These are phyloP conservation scores for Fusarium pininemorale DNA, from an alignment of 2,329 filamentous ascomycete genomes.

Conservation along the genomic window DNA sequence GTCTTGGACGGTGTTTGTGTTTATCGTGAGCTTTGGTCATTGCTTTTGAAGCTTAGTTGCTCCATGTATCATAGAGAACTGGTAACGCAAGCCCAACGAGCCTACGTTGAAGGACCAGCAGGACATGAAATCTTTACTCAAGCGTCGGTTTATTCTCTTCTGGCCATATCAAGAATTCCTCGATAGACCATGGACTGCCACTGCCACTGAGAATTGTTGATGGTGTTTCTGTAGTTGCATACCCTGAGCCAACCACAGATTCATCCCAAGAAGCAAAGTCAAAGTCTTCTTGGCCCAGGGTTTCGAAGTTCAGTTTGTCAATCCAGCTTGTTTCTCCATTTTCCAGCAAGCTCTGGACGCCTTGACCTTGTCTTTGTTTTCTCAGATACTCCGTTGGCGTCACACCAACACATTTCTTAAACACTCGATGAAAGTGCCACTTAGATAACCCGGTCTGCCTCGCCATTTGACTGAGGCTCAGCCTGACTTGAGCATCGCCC, in stretches of 20 bases:
- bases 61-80: not conserved
- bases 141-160: not conserved
- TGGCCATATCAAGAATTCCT: conserved; percentile 38
- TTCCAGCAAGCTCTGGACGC: not conserved
- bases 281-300: conserved; percentile 10
- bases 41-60: not conserved
- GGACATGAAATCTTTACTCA: not conserved
- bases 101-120: not conserved
- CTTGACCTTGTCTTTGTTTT: conserved; percentile 22
- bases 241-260: conserved; percentile 3
- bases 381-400: conserved; percentile 53
- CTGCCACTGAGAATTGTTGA: conserved; percentile 14
- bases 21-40: not conserved
- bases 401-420: conserved; percentile 63
- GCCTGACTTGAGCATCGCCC: conserved; percentile 10
- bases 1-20: not conserved
- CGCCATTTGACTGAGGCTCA: conserved; percentile 59
- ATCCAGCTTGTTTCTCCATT: conserved; percentile 17
- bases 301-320: conserved; percentile 14
- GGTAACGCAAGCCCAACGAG: not conserved
- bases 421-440: conserved; percentile 67
- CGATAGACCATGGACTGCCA: conserved; percentile 35
- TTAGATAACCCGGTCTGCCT: conserved; percentile 61
- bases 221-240: conserved; percentile 9
- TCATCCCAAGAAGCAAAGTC: conserved; percentile 32